phyloP scores from a whole-genome alignment of 768 basidiomycete species.

The Daedaleopsis sinensis region DNA sequence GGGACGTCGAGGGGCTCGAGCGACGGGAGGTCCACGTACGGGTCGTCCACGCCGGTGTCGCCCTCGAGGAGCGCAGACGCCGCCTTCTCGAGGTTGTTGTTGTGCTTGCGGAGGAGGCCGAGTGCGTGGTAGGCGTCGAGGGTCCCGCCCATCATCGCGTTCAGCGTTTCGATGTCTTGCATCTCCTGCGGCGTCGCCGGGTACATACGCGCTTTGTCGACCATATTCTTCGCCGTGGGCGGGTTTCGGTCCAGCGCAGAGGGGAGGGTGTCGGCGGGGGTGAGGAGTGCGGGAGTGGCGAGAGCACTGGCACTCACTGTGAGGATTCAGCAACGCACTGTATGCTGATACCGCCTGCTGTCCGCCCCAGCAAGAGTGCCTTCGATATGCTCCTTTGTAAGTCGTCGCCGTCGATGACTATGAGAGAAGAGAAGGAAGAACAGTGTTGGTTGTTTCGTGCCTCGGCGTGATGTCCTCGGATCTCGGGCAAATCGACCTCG shows the following conservation, averaged over 20 bases:
- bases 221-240: not conserved
- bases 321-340: no score
- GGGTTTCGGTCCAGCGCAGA: not conserved
- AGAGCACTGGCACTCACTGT: no score
- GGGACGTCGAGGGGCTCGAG: constrained; percentile 16
- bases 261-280: not conserved
- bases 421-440: no score
- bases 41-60: constrained; percentile 24
- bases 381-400: no score
- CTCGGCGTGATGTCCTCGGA: no score
- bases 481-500: no score
- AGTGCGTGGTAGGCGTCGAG: constrained; percentile 50
- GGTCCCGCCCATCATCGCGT: constrained; percentile 42
- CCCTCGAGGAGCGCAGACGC: constrained; percentile 36
- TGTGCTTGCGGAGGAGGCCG: constrained; percentile 61
- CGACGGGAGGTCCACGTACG: constrained; percentile 7
- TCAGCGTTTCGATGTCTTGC: constrained; percentile 37
- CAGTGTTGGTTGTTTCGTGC: no score
- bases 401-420: no score
- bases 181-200: constrained; percentile 28
- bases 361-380: no score
- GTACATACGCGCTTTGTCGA: not conserved
- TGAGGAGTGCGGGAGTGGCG: no score
- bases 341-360: no score
- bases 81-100: constrained; percentile 51